Base-by-base conservation (phyloP, 441 rosid species). In the Adansonia grandidieri region DNA sequence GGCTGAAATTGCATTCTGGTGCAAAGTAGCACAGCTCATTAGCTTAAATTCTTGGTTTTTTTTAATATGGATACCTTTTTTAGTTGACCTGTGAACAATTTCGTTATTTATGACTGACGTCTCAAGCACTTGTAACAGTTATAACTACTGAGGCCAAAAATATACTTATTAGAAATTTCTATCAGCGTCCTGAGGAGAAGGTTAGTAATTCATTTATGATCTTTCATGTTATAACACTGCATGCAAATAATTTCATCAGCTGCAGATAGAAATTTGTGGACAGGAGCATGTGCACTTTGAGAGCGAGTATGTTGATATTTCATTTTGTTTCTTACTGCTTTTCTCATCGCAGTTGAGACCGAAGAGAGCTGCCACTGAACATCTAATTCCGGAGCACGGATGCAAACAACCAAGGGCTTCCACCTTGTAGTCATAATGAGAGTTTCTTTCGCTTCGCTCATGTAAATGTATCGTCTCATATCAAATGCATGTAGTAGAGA, bases 291-390 rank as follows among this genome's bases (percentile, higher is more conserved):
- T 73, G 11, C 20, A n/a, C 56, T 44, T 56, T 44, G n/a, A 56
- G 57, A 63, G 40, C 24, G 0, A 17, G 37, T 37, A 37, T 53
- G 40, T 22, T 4, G 4, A 47, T 68, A 68, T 9, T 19, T 68
- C 66, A 20, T 79, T 37, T 60, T 50, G 66, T 62, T 56, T 72
- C 62, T 79, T 45, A 37, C 50, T 73, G 53, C 77, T 61, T 78
- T 77, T 48, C 48, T 45, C 37, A 32, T 79, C 58, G 80, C 91
- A 90, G 95, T 78, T 92, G 87, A 89, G 97, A 88, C 90, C 88
- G 67, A 94, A 94, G 87, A 87, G 94, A 84, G 91, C 94, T 42
- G 97, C 96, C 81, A 73, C 93, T 1, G 95, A 92, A 58, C 83
- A 83, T 84, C 82, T 87, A 65, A 73, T 71, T 76, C 91, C 88